phyloP scores from a whole-genome alignment of 495 filamentous ascomycete species.

The Tuber magnatum region DNA sequence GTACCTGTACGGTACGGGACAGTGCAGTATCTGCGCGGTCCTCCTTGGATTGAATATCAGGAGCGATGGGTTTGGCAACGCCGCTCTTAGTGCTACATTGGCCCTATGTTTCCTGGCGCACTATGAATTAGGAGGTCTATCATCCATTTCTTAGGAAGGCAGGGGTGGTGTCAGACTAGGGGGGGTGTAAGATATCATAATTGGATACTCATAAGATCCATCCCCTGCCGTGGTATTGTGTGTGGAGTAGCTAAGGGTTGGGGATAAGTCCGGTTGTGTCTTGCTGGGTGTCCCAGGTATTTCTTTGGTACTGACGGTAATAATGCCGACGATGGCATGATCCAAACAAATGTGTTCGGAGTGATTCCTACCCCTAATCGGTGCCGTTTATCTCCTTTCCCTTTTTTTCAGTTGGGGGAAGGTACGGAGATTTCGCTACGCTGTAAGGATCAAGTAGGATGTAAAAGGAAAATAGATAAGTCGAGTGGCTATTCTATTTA shows the following conservation, averaged over 20 bases:
- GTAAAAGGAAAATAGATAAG: neutral
- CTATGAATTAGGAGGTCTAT: neutral
- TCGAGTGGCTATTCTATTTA: neutral
- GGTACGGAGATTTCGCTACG: neutral
- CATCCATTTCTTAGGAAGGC: neutral
- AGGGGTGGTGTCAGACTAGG: neutral
- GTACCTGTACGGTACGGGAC: neutral
- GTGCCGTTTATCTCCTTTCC: neutral
- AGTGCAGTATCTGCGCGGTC: neutral
- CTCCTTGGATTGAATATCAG: neutral
- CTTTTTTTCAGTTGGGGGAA: neutral
- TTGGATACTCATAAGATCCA: neutral
- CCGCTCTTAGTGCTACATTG: neutral
- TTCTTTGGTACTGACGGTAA: neutral
- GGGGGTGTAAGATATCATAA: neutral
- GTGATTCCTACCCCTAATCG: neutral
- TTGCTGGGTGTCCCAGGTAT: neutral
- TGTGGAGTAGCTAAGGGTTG: neutral
- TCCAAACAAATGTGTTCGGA: neutral
- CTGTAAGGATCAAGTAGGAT: neutral
- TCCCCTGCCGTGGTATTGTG: neutral
- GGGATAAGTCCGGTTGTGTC: neutral
- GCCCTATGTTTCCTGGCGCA: neutral
- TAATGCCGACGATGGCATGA: neutral
- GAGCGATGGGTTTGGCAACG: neutral